These are phyloP conservation scores for Coemansia sp. DNA, from an alignment of 192 early-diverging fungal species.

Conservation along the genomic window DNA sequence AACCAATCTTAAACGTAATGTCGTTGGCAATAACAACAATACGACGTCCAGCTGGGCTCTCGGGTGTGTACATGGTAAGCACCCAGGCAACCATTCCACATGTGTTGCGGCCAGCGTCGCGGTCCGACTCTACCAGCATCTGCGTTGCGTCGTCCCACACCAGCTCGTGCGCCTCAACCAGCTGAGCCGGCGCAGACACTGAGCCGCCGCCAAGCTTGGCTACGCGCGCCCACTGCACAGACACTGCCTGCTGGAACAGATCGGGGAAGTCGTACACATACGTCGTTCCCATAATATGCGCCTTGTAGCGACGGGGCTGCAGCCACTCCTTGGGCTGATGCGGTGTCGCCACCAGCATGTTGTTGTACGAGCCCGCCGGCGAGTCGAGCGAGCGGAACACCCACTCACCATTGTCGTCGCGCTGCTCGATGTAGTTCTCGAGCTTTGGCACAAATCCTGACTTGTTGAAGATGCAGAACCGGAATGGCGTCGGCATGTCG, in stretches of 20 bases:
- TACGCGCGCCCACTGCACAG: slow-evolving; percentile 71
- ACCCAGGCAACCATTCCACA: slow-evolving; percentile 98
- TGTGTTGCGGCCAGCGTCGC: slow-evolving; percentile 85
- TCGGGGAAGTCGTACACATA: slow-evolving; percentile 99
- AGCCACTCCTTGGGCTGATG: slow-evolving; percentile 94
- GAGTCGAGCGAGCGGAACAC: slow-evolving; percentile 82
- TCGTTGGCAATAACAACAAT: slow-evolving; percentile 98
- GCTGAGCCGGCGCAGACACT: slow-evolving; percentile 56
- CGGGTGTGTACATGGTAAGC: slow-evolving; percentile 84
- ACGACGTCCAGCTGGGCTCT: slow-evolving; percentile 83
- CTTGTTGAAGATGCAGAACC: slow-evolving; percentile 89
- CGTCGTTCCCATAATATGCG: slow-evolving; percentile 96
- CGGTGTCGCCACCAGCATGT: slow-evolving; percentile 73
- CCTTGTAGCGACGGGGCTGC: slow-evolving; percentile 95
- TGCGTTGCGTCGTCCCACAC: slow-evolving; percentile 78
- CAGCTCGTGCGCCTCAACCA: slow-evolving; percentile 81
- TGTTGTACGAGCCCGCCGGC: slow-evolving; percentile 77
- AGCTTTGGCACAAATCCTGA: slow-evolving; percentile 89
- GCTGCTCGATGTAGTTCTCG: slow-evolving; percentile 90
- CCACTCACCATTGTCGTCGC: slow-evolving; percentile 75
- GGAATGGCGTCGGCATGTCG: slow-evolving; percentile 72
- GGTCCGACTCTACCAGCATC: slow-evolving; percentile 65
- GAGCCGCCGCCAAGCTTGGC: slow-evolving; percentile 21
- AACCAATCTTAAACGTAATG: slow-evolving; percentile 95
- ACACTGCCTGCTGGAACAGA: slow-evolving; percentile 85